Evolutionary conservation across 2,329 filamentous ascomycete genomes (phyloP).

Genomic region (Pestalotiopsis sp.): DNA sequence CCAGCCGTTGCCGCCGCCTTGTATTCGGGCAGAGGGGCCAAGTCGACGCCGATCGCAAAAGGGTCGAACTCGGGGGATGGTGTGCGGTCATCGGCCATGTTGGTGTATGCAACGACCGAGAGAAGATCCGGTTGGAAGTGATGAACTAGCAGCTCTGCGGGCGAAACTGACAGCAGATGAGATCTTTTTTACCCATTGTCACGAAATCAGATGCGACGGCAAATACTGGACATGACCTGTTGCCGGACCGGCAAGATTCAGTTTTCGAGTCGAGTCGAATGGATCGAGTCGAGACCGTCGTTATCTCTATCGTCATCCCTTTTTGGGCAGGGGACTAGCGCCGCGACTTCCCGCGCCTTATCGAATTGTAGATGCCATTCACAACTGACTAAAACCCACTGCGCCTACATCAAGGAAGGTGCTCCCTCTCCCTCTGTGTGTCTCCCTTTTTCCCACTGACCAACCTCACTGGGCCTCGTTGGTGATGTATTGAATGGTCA

Average conservation of each 20-base stretch:
- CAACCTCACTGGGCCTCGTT: not conserved
- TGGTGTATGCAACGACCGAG: not conserved
- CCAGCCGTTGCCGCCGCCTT: conserved; percentile 56
- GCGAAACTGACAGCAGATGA: not conserved
- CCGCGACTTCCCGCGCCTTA: conserved; percentile 10
- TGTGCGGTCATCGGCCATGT: conserved; percentile 24
- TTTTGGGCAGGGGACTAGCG: conserved; percentile 9
- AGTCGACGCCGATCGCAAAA: conserved; percentile 54
- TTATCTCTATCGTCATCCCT: conserved; percentile 10
- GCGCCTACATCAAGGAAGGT: not conserved
- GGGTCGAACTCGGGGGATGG: conserved; percentile 55
- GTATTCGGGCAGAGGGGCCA: conserved; percentile 63
- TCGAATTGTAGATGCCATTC: conserved; percentile 12
- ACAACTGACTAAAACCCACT: not conserved
- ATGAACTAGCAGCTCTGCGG: not conserved
- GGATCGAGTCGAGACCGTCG: not conserved
- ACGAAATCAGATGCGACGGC: not conserved
- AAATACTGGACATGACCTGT: not conserved
- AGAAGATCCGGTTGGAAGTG: not conserved
- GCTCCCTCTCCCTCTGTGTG: conserved; percentile 3
- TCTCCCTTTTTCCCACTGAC: not conserved
- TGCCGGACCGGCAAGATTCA: not conserved
- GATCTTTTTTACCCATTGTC: not conserved
- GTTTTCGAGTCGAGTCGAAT: not conserved
- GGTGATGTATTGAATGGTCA: not conserved